These are phyloP conservation scores for Pelargonium australe DNA, from an alignment of 441 rosid species.

Conservation along the genomic window DNA sequence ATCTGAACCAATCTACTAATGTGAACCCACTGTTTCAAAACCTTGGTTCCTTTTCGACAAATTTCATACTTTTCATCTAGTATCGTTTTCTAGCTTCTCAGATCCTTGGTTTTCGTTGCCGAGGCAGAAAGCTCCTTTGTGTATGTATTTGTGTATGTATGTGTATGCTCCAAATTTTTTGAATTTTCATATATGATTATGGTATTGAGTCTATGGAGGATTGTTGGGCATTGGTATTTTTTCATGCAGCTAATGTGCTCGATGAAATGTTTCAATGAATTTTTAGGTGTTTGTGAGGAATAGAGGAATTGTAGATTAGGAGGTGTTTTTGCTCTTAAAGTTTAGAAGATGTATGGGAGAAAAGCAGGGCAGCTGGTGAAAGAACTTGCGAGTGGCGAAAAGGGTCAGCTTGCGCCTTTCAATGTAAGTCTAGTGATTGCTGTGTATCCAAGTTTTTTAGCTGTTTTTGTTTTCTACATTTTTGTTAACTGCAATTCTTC, in stretches of 20 bases:
- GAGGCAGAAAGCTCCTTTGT: background rate
- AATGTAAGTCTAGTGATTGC: slow-evolving; percentile 33
- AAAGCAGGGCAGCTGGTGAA: slow-evolving; percentile 66
- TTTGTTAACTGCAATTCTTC: background rate
- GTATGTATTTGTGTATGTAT: background rate
- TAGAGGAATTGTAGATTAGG: background rate
- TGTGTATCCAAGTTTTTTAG: background rate
- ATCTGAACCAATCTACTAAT: background rate
- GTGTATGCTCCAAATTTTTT: background rate
- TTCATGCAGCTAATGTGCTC: slow-evolving; percentile 17
- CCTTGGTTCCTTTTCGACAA: background rate
- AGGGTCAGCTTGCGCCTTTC: slow-evolving; percentile 64
- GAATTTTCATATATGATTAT: too few species aligned
- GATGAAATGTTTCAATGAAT: slow-evolving; percentile 29
- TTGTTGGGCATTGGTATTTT: background rate
- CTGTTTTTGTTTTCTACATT: background rate
- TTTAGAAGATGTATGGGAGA: slow-evolving; percentile 56
- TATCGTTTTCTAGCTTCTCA: background rate
- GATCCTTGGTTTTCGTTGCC: background rate
- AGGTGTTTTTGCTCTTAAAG: background rate
- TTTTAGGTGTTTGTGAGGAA: background rate
- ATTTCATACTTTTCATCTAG: background rate
- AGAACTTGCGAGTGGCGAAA: slow-evolving; percentile 54
- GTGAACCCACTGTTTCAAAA: background rate
- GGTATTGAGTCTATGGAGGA: background rate